A percentile compares a stretch with the other conserved stretches of the same genome.
Conservation (phyloP, 306 rosid species). For the Glycine soja region DNA sequence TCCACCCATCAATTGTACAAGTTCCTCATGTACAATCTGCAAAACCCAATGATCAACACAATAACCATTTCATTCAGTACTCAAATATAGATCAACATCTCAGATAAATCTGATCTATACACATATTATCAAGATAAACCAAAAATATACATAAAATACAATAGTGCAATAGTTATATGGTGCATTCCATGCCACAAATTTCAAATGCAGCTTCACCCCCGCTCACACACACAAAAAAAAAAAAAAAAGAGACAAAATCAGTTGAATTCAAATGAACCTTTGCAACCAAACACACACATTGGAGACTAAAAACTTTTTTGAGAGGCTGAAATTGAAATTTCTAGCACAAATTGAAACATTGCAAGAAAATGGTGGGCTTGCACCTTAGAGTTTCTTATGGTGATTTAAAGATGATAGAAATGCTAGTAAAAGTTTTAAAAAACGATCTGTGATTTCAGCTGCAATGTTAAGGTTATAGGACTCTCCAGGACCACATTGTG, state of each 20-base stretch:
- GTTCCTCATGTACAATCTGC: conserved; percentile 94
- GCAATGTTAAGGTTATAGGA: no score
- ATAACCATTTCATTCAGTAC: conserved; percentile 35
- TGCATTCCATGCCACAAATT: conserved; percentile 26
- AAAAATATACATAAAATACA: not conserved
- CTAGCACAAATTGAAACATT: not conserved
- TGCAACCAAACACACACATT: conserved; percentile 6
- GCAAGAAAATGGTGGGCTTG: not conserved
- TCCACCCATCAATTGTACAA: conserved; percentile 96
- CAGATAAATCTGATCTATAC: conserved; percentile 17
- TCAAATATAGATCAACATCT: conserved; percentile 26
- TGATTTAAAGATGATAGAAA: not conserved
- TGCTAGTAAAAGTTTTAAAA: not conserved
- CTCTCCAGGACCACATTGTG: no score
- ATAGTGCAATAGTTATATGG: not conserved
- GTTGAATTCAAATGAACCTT: not conserved
- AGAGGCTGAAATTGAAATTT: not conserved
- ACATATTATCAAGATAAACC: conserved; percentile 17
- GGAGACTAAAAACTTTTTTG: not conserved
- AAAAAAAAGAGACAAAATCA: not conserved
- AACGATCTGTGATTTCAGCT: no score
- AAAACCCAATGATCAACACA: conserved; percentile 43
- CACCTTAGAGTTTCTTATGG: not conserved
- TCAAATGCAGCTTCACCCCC: conserved; percentile 9
- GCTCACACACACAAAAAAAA: not conserved